phyloP scores from a whole-genome alignment of 371 early-diverging fungal genomes.

The Chytridiales sp. region DNA sequence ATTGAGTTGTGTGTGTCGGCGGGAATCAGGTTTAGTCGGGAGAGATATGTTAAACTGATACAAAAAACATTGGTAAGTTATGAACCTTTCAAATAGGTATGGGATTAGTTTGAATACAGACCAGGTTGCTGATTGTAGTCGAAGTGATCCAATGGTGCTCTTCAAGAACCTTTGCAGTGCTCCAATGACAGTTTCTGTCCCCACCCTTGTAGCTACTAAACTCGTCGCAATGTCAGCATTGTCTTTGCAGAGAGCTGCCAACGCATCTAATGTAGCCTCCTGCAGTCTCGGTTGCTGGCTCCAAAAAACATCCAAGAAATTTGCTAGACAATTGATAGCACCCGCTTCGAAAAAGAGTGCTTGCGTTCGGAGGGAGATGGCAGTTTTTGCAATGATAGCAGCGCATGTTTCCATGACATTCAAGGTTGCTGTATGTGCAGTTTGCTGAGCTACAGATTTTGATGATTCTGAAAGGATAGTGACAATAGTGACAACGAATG shows the following conservation, averaged over 20 bases:
- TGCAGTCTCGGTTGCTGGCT: slow-evolving; percentile 51
- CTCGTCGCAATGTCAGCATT: slow-evolving; percentile 39
- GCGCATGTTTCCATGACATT: slow-evolving; percentile 65
- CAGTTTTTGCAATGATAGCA: slow-evolving; percentile 64
- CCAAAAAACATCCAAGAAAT: slow-evolving; percentile 47
- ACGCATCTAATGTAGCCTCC: slow-evolving; percentile 77
- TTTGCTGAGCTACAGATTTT: too few species aligned
- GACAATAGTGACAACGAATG: neutral
- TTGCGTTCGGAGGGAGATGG: slow-evolving; percentile 44
- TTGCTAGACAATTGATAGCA: slow-evolving; percentile 60
- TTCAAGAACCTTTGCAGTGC: slow-evolving; percentile 60
- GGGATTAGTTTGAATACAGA: slow-evolving; percentile 37
- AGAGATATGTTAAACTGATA: slow-evolving; percentile 68
- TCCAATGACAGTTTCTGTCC: neutral
- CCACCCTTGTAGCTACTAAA: neutral
- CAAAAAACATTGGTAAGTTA: neutral
- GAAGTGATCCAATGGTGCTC: slow-evolving; percentile 63
- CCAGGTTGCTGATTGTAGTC: slow-evolving; percentile 67
- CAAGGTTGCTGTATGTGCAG: neutral
- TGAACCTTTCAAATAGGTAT: slow-evolving; percentile 7
- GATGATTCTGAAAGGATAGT: too few species aligned
- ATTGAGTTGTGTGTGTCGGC: slow-evolving; percentile 61
- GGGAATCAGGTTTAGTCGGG: slow-evolving; percentile 59
- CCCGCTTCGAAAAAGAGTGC: slow-evolving; percentile 59
- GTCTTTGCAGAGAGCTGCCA: slow-evolving; percentile 66